Base-by-base conservation (phyloP, 306 rosid species). In the Trichosanthes truncata region DNA sequence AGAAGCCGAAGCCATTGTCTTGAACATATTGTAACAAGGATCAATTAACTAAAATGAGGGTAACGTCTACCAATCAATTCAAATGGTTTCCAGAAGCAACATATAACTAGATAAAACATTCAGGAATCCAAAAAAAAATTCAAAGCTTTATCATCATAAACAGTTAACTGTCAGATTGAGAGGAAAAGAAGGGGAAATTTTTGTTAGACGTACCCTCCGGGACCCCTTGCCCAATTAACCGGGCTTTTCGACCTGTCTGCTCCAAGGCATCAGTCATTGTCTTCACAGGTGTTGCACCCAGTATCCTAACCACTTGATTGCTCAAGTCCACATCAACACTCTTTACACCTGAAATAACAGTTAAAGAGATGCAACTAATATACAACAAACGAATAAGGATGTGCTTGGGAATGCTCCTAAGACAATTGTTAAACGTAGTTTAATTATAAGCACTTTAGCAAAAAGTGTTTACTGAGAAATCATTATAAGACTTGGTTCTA, bases 181-280 rank as follows among this genome's bases (percentile, higher is more conserved):
- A 7, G 14, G 23, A 43, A 45, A 21, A 23, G 53, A 62, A 12
- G 0, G 68, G 38, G 59, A 11, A 74, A 1, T 17, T 11, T 77
- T 79, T 25, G 21, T 82, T 14, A 5, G 8, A 77, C 55, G 43
- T 82, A 91, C 99, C 99, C 81, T 89, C 96, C 0, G 97, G 97
- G 38, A 87, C 83, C 75, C 99, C 99, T 85, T 93, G 99, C 80
- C 99, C 97, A 46, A 95, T 93, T 36, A 95, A 84, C 80, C 97
- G 86, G 6, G 96, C 97, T 83, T 83, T 87, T 81, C 93, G 88
- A 48, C 96, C 97, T 0, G 92, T 93, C 88, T 93, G 93, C 81
- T 95, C 94, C 82, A 93, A 76, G 69, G 97, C 96, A 87, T 93
- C 96, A 14, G 97, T 93, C 99, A 95, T 90, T 18, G 75, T 84